These are phyloP conservation scores for Gyromitra esculenta DNA, from an alignment of 2,329 filamentous ascomycete genomes.

Conservation along the genomic window DNA sequence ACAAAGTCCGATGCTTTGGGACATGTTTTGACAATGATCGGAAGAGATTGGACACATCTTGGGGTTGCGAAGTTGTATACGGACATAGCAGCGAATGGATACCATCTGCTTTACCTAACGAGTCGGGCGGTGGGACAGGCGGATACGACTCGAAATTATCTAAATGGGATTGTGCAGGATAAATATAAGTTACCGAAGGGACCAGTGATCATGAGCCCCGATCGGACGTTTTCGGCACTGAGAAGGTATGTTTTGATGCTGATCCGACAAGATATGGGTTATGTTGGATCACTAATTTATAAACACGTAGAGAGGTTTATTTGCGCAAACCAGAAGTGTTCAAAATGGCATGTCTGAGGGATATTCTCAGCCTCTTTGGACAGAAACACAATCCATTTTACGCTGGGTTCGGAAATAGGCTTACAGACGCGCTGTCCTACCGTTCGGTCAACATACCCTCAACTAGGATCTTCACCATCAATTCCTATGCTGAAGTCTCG, in stretches of 20 bases:
- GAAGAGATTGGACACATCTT: conserved; percentile 95
- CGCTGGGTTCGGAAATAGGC: conserved; percentile 93
- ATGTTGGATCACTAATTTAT: conserved; percentile 2
- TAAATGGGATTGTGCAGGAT: conserved; percentile 89
- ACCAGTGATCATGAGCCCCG: conserved; percentile 92
- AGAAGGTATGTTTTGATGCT: conserved; percentile 61
- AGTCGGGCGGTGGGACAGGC: conserved; percentile 93
- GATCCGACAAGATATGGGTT: not conserved
- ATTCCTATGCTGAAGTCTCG: conserved; percentile 94
- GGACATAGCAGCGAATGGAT: conserved; percentile 93
- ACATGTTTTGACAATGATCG: conserved; percentile 95
- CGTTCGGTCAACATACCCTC: conserved; percentile 94
- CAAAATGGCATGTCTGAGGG: conserved; percentile 97
- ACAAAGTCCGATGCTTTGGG: conserved; percentile 96
- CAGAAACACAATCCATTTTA: conserved; percentile 85
- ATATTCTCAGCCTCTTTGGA: conserved; percentile 89
- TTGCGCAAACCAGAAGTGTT: conserved; percentile 97
- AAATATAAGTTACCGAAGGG: conserved; percentile 85
- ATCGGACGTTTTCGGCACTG: conserved; percentile 91
- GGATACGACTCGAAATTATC: conserved; percentile 86
- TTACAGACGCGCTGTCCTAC: conserved; percentile 96
- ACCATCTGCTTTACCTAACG: conserved; percentile 98
- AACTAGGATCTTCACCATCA: conserved; percentile 97
- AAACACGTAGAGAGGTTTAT: conserved; percentile 78
- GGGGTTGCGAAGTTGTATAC: conserved; percentile 97